Base-by-base conservation (phyloP, 2,329 filamentous ascomycete species). In the Penicillium aurantiogriseum region DNA sequence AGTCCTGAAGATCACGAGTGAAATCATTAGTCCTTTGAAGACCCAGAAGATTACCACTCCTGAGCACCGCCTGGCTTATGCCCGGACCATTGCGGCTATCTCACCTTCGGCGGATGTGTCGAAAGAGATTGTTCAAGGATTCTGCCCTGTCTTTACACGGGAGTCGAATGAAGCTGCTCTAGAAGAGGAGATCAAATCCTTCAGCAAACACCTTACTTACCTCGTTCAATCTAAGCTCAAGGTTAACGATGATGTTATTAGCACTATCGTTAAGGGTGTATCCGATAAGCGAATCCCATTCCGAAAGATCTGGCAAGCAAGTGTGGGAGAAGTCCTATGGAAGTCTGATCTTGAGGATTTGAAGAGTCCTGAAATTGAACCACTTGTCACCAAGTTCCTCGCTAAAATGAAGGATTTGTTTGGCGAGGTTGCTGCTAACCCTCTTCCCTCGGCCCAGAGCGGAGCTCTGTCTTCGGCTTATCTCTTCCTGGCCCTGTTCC, bases 161-260 rank as follows among this genome's bases (percentile, higher is more conserved):
- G 94, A 99, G 76, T 87, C 92, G 8, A 97, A 95, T 67, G 94
- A 99, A 73, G 78, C 82, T 36, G 92, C 92, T 42, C 79, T 96
- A 27, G 82, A 85, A 42, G 87, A 90, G 10, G 91, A 96, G 73
- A 86, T 92, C 7, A 81, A 82, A 35, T 84, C 90, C 5, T 80
- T 97, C 54, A 82, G 85, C 52, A 83, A 83, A 58, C 88, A 90
- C 66, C 77, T 88, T 35, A 76, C 78, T 11, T 84, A 83, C 67
- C 79, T 89, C 38, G 71, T 97, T 17, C 75, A 81, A n/a, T 80
- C 85, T 29, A 83, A 80, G 25, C 74, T 81, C 1, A 81, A 86
- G 36, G 70, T 92, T 17, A 85, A 89, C 11, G 89, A 89, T 65
- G 72, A 85, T 5, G 81, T 88, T 2, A 73, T 86, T 1, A 91